Conservation (phyloP, 768 basidiomycete genomes). For the Auriscalpium microsporum region DNA sequence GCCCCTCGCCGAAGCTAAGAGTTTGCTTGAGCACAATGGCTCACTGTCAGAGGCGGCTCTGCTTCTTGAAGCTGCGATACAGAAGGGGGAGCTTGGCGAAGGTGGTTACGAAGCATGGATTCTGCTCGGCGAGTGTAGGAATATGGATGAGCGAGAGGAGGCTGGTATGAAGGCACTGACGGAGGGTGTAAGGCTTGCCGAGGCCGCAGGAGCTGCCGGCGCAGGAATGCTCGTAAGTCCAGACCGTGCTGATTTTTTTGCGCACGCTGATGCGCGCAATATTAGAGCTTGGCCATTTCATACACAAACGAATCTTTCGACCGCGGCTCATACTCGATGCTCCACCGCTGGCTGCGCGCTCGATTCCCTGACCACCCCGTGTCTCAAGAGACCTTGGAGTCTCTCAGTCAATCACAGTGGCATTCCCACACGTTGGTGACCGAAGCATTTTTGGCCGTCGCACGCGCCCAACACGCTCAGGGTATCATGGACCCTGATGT, state of each 20-base stretch:
- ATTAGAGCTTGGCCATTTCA: constrained; percentile 61
- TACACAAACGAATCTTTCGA: constrained; percentile 94
- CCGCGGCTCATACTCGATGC: constrained; percentile 73
- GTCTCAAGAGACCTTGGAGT: constrained; percentile 45
- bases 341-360: constrained; percentile 77
- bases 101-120: constrained; percentile 90
- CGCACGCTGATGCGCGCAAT: no score
- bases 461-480: constrained; percentile 70
- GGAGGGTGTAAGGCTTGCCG: constrained; percentile 62
- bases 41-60: constrained; percentile 82
- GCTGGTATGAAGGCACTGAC: constrained; percentile 71
- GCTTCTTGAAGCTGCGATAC: constrained; percentile 86
- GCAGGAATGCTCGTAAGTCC: constrained; percentile 65
- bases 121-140: constrained; percentile 79
- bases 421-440: constrained; percentile 72
- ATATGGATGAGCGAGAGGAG: constrained; percentile 85
- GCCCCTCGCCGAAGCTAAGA: constrained; percentile 62
- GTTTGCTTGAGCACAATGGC: constrained; percentile 68
- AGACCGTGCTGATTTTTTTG: not conserved
- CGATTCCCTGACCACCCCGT: constrained; percentile 51
- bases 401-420: constrained; percentile 62
- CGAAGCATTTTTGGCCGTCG: constrained; percentile 74
- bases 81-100: constrained; percentile 70
- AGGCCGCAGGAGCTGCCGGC: constrained; percentile 53
- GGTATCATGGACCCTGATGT: constrained; percentile 79